Conservation (phyloP, 495 filamentous ascomycete species). For the Penicillium bovifimosum region DNA sequence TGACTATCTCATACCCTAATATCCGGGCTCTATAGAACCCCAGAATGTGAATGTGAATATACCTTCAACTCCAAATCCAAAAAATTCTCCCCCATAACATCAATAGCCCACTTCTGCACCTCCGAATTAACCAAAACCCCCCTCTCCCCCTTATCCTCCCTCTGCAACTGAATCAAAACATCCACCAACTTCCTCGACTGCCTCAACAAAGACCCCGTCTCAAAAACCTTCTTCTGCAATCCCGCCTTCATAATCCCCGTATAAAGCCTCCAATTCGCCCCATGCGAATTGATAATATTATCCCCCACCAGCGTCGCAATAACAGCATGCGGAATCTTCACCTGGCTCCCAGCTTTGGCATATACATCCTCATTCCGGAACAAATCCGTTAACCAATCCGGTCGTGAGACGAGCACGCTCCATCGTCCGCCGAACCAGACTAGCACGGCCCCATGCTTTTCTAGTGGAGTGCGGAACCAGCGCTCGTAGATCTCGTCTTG, state of each 20-base stretch:
- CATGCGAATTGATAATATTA: slow-evolving; percentile 36
- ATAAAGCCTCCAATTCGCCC: slow-evolving; percentile 31
- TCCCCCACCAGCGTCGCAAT: slow-evolving; percentile 36
- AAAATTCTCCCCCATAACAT: slow-evolving; percentile 24
- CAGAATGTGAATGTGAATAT: not conserved
- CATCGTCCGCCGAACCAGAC: slow-evolving; percentile 40
- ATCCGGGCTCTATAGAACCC: too few species aligned
- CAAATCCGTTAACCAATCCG: slow-evolving; percentile 37
- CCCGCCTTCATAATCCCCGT: slow-evolving; percentile 35
- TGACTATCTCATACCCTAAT: too few species aligned
- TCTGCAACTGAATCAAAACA: slow-evolving; percentile 14
- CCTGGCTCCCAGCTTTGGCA: slow-evolving; percentile 41
- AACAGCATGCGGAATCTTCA: slow-evolving; percentile 42
- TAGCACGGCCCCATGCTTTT: slow-evolving; percentile 40
- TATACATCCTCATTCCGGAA: slow-evolving; percentile 44
- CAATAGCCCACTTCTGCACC: slow-evolving; percentile 26
- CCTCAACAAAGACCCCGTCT: slow-evolving; percentile 16
- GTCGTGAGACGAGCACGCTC: slow-evolving; percentile 34
- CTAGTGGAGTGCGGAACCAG: slow-evolving; percentile 24
- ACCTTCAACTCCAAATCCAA: slow-evolving; percentile 24
- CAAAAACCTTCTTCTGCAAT: slow-evolving; percentile 27
- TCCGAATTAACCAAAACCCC: slow-evolving; percentile 19
- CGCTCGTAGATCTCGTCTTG: slow-evolving; percentile 30
- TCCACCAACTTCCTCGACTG: slow-evolving; percentile 22
- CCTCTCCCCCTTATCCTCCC: not conserved